Evolutionary conservation across 257 asterid species (phyloP).

Genomic region (Nicotiana benthamiana): DNA sequence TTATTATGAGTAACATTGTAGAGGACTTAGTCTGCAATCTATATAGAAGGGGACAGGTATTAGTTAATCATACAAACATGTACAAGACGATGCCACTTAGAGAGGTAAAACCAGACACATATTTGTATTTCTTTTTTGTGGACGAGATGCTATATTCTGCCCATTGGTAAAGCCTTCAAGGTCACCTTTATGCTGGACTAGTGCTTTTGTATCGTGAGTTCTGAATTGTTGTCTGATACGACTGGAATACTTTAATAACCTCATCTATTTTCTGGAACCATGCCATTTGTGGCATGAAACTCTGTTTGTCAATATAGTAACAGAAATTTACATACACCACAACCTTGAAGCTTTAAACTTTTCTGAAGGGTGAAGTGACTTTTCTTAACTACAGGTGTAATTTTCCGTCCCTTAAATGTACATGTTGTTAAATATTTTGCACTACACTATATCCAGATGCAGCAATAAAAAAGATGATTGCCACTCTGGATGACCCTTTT

Average conservation of each 20-base stretch:
- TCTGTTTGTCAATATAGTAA: neutral
- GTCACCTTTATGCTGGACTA: neutral
- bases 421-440: neutral
- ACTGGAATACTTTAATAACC: neutral
- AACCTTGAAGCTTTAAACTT: neutral
- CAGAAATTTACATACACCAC: neutral
- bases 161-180: neutral
- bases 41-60: neutral
- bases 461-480: conserved; percentile 89
- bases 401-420: neutral
- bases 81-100: neutral
- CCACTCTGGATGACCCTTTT: conserved; percentile 92
- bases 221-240: neutral
- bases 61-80: neutral
- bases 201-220: neutral
- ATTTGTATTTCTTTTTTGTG: neutral
- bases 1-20: neutral
- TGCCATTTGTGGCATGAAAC: neutral
- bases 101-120: neutral
- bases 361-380: neutral
- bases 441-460: conserved; percentile 41
- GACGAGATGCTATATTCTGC: neutral
- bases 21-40: neutral
- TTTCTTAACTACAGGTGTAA: neutral
- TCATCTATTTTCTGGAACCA: neutral